Conservation (phyloP, 331 rosid genomes). For the Quercus lobata region DNA sequence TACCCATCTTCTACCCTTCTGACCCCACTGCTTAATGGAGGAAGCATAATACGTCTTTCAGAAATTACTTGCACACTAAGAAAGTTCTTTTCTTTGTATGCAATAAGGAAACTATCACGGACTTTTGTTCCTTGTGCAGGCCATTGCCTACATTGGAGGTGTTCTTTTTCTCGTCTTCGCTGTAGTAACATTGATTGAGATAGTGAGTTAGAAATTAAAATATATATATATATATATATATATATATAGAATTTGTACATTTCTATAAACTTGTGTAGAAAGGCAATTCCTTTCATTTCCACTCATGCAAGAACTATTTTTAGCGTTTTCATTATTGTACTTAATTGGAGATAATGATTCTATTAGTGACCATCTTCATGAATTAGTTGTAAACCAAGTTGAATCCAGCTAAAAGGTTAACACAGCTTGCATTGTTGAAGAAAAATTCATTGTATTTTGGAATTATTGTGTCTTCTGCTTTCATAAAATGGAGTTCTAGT, state of each 20-base stretch:
- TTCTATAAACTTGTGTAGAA: background rate
- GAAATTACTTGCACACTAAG: background rate
- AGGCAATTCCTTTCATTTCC: background rate
- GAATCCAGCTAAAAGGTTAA: no score
- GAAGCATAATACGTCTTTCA: slow-evolving; percentile 10
- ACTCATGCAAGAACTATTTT: background rate
- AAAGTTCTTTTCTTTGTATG: background rate
- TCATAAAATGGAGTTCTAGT: no score
- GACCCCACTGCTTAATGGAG: slow-evolving; percentile 14
- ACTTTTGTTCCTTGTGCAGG: slow-evolving; percentile 48
- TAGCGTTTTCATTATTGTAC: background rate
- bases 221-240: no score
- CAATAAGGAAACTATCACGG: background rate
- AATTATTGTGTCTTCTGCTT: no score
- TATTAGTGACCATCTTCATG: background rate
- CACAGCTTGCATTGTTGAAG: no score
- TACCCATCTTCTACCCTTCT: slow-evolving; percentile 15
- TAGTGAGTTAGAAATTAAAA: slow-evolving; percentile 41
- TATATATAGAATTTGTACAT: background rate
- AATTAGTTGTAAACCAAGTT: no score
- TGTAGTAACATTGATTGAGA: slow-evolving; percentile 66
- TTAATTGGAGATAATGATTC: background rate
- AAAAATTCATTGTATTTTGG: no score
- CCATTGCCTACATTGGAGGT: slow-evolving; percentile 81
- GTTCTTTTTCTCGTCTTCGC: slow-evolving; percentile 93